Percentiles rank a stretch among this genome's conserved stretches.
These are phyloP conservation scores for Coniochaeta sp. DNA, from an alignment of 2,329 filamentous ascomycete species.

Conservation along the genomic window DNA sequence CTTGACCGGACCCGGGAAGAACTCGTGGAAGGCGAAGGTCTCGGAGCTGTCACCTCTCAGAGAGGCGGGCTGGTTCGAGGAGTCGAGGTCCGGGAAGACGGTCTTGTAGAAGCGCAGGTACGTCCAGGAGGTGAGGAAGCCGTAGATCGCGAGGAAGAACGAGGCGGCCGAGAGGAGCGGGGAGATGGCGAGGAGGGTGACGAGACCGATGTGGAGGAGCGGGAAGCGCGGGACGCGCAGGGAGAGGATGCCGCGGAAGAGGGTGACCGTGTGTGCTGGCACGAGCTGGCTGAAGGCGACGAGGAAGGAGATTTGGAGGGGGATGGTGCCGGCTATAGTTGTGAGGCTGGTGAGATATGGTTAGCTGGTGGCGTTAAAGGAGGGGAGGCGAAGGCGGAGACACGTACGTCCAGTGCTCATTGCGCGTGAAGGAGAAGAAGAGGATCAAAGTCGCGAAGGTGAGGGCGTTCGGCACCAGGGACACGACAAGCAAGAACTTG, in stretches of 20 bases:
- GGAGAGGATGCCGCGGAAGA: conserved; percentile 82
- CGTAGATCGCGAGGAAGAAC: conserved; percentile 70
- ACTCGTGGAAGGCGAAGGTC: conserved; percentile 91
- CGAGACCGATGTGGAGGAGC: conserved; percentile 66
- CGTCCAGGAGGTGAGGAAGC: conserved; percentile 84
- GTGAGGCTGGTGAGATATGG: conserved; percentile 49
- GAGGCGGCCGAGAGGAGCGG: conserved; percentile 62
- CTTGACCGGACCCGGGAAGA: conserved; percentile 83
- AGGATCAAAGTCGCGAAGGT: conserved; percentile 61
- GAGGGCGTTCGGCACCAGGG: conserved; percentile 73
- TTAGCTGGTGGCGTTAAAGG: conserved; percentile 11
- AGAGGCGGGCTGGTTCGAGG: conserved; percentile 45
- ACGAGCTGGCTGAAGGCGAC: conserved; percentile 97
- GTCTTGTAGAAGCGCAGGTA: conserved; percentile 94
- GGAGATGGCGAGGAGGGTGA: conserved; percentile 57
- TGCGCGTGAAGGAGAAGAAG: conserved; percentile 64
- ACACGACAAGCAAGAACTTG: conserved; percentile 75
- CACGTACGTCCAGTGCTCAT: conserved; percentile 59
- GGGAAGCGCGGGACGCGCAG: conserved; percentile 72
- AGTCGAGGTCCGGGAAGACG: conserved; percentile 61
- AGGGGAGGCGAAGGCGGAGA: conserved; percentile 4
- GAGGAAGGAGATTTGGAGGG: conserved; percentile 87
- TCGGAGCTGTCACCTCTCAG: conserved; percentile 90
- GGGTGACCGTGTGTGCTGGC: conserved; percentile 90
- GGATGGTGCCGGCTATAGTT: conserved; percentile 80